Evolutionary conservation across 805 yeast genomes (phyloP).

Genomic region (Suhomyces vadensis): DNA sequence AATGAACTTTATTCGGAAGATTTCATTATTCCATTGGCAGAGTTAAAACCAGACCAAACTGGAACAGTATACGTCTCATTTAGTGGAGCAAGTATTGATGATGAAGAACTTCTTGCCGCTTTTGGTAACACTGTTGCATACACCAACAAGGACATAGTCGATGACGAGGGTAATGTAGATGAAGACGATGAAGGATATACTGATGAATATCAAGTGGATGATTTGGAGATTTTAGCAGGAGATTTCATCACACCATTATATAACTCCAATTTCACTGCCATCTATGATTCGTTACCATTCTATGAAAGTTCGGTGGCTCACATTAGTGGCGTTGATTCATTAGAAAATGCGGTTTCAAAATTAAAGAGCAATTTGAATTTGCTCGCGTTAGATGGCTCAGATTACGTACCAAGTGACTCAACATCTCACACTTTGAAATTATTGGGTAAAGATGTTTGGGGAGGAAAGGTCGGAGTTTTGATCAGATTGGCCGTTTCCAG

Average conservation of each 20-base stretch:
- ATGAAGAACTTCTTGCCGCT: slow-evolving; percentile 36
- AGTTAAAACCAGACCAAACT: slow-evolving; percentile 65
- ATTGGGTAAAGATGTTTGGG: slow-evolving; percentile 73
- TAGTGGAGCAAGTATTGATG: slow-evolving; percentile 54
- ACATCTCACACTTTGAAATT: slow-evolving; percentile 74
- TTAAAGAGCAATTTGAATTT: slow-evolving; percentile 50
- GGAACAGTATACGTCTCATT: slow-evolving; percentile 82
- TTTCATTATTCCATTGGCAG: slow-evolving; percentile 71
- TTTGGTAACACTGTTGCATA: slow-evolving; percentile 71
- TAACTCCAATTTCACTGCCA: slow-evolving; percentile 69
- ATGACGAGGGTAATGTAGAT: slow-evolving; percentile 63
- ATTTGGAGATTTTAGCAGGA: slow-evolving; percentile 70
- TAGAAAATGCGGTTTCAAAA: slow-evolving; percentile 48
- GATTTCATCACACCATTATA: slow-evolving; percentile 80
- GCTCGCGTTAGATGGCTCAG: slow-evolving; percentile 72
- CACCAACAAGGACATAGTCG: slow-evolving; percentile 76
- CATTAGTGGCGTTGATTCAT: slow-evolving; percentile 44
- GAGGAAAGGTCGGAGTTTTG: slow-evolving; percentile 54
- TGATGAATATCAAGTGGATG: slow-evolving; percentile 91
- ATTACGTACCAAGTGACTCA: slow-evolving; percentile 57
- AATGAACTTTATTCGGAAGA: slow-evolving; percentile 61
- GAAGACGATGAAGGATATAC: slow-evolving; percentile 80
- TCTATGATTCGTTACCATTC: slow-evolving; percentile 69
- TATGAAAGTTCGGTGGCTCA: slow-evolving; percentile 68
- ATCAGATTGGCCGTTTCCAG: slow-evolving; percentile 53